A percentile compares a stretch with the other conserved stretches of the same genome.
These are phyloP conservation scores for Malassezia sp. DNA, from an alignment of 1,284 basidiomycete species.

Conservation along the genomic window DNA sequence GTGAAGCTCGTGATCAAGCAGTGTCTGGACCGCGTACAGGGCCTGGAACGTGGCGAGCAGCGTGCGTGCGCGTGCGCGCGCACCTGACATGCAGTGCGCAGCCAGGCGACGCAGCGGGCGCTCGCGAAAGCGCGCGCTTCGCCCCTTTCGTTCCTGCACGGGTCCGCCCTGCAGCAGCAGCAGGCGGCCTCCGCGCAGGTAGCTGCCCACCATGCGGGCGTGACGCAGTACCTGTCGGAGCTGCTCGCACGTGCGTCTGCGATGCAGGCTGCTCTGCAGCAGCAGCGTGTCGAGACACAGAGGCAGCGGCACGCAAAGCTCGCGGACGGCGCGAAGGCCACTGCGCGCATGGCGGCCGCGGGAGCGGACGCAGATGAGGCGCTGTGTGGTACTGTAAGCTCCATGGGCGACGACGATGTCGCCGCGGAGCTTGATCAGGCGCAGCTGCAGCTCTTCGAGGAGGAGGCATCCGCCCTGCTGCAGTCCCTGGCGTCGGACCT, in stretches of 20 bases:
- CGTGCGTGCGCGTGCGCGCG: slow-evolving; percentile 52
- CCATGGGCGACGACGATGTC: slow-evolving; percentile 21
- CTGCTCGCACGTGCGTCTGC: slow-evolving; percentile 66
- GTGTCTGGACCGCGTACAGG: slow-evolving; percentile 69
- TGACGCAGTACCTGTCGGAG: slow-evolving; percentile 72
- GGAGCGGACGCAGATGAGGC: not conserved
- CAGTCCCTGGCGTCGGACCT: slow-evolving; percentile 69
- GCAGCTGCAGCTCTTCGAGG: slow-evolving; percentile 80
- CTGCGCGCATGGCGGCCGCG: not conserved
- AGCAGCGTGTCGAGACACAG: slow-evolving; percentile 46
- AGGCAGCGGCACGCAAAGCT: slow-evolving; percentile 19
- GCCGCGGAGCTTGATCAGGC: slow-evolving; percentile 49
- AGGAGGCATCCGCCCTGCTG: slow-evolving; percentile 72
- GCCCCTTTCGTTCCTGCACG: slow-evolving; percentile 2
- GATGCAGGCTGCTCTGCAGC: slow-evolving; percentile 71
- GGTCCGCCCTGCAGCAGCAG: not conserved
- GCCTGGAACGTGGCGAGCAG: slow-evolving; percentile 72
- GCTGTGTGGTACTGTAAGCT: slow-evolving; percentile 4
- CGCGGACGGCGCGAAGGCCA: slow-evolving; percentile 2
- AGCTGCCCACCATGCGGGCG: slow-evolving; percentile 66
- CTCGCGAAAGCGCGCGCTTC: not conserved
- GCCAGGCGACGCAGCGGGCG: slow-evolving; percentile 3
- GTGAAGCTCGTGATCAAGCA: slow-evolving; percentile 67
- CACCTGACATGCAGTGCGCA: slow-evolving; percentile 4
- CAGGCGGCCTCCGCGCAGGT: slow-evolving; percentile 34